phyloP scores from a whole-genome alignment of 2,329 filamentous ascomycete species.

The Apiospora saccharicola region DNA sequence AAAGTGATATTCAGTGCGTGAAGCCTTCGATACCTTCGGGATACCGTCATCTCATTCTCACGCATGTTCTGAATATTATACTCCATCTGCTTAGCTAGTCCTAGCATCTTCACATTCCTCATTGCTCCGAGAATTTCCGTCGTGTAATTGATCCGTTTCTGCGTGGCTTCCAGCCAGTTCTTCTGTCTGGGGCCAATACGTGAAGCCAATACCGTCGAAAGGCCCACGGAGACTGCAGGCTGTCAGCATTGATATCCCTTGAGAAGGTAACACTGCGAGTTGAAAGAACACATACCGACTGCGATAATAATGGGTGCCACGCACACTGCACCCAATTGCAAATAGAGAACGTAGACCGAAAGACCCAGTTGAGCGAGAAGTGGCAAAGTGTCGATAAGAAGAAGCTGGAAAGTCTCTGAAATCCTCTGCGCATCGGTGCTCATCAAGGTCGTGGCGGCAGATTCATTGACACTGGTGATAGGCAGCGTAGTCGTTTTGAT shows the following conservation, averaged over 20 bases:
- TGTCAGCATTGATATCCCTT: conserved; percentile 23
- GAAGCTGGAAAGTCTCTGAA: conserved; percentile 24
- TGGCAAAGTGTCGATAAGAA: conserved; percentile 25
- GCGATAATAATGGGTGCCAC: conserved; percentile 27
- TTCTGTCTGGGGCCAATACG: conserved; percentile 28
- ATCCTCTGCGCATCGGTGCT: conserved; percentile 27
- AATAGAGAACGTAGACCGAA: conserved; percentile 27
- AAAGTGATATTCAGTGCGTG: conserved; percentile 30
- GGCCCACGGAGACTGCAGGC: conserved; percentile 25
- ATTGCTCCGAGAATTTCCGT: conserved; percentile 31
- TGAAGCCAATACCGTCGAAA: conserved; percentile 25
- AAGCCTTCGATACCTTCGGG: conserved; percentile 30
- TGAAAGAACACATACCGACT: conserved; percentile 23
- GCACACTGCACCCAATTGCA: conserved; percentile 29
- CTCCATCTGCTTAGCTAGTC: conserved; percentile 29
- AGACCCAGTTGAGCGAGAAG: conserved; percentile 24
- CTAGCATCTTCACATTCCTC: conserved; percentile 34
- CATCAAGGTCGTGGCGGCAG: conserved; percentile 28
- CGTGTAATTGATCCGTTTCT: conserved; percentile 29
- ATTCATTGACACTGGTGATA: conserved; percentile 21
- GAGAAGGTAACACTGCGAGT: conserved; percentile 25
- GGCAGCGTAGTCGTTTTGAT: conserved; percentile 23
- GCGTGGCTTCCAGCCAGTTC: conserved; percentile 30
- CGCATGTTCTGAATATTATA: conserved; percentile 31
- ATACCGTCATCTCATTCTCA: conserved; percentile 30